These are phyloP conservation scores for Biscogniauxia sp. DNA, from an alignment of 2,329 filamentous ascomycete genomes.

Conservation along the genomic window DNA sequence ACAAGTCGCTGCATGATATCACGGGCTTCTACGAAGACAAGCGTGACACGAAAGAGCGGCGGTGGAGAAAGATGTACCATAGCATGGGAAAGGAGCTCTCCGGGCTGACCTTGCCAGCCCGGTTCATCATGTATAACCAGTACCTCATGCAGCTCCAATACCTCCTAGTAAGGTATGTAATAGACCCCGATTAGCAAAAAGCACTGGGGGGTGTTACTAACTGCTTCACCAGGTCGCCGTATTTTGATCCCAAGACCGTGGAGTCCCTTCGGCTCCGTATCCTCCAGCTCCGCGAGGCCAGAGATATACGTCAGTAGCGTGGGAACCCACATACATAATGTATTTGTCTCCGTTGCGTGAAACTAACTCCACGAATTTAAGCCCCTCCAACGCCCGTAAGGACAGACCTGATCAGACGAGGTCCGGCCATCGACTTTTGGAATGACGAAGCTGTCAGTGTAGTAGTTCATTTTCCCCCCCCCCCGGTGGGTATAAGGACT, in stretches of 20 bases:
- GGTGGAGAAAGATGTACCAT: constrained; percentile 61
- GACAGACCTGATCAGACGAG: constrained; percentile 25
- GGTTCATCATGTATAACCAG: constrained; percentile 56
- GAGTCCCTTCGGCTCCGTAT: constrained; percentile 49
- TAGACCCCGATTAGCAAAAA: constrained; percentile 6
- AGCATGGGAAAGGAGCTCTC: constrained; percentile 51
- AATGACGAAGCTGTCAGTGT: constrained; percentile 27
- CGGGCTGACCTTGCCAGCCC: constrained; percentile 48
- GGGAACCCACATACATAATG: too few relatives aligned
- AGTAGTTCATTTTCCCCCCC: constrained; percentile 10
- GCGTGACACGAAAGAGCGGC: constrained; percentile 43
- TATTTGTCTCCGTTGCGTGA: constrained; percentile 16
- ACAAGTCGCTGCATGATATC: constrained; percentile 53
- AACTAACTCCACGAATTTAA: constrained; percentile 13
- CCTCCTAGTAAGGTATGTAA: constrained; percentile 52
- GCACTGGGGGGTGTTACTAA: constrained; percentile 5
- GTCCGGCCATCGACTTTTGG: constrained; percentile 29
- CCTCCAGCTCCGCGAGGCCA: constrained; percentile 50
- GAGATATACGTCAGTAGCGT: constrained; percentile 50
- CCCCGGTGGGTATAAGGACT: neutral
- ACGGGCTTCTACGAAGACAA: constrained; percentile 49
- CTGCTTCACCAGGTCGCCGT: constrained; percentile 39
- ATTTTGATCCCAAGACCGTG: constrained; percentile 55
- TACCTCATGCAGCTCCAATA: constrained; percentile 50
- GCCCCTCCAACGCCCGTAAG: constrained; percentile 28